Evolutionary conservation across 371 early-diverging fungal genomes (phyloP), one percentile per base, ranked within the genome.

Genomic region (Haplosporangium sp.): DNA sequence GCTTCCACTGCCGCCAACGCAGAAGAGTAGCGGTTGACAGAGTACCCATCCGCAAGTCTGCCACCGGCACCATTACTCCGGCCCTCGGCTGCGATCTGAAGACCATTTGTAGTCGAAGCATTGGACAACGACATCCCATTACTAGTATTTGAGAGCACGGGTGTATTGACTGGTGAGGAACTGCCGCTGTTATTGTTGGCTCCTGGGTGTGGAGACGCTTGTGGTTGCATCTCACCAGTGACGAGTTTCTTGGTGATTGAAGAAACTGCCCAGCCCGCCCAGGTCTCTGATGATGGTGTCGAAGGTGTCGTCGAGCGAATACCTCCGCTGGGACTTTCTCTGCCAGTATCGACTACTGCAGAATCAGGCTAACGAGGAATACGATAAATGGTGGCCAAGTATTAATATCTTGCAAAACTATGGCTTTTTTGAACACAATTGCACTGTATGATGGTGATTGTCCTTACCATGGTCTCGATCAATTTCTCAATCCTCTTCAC

Each of bases 201-300:
- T 36, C 62, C 47, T 40, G 50, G 21, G 9, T 61, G 65, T 29
- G 29, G 2, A 38, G 74, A 69, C 11, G 69, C 20, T 54, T 76
- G 77, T 21, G 79, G 67, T 13, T 77, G 79, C 79, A 77, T 77
- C 9, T 77, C 79, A 7, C 79, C 79, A 6, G 79, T 77, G 36
- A 67, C 79, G 5, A 77, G 62, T 55, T 81, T 82, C 59, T 82
- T 84, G 11, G 83, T 75, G 38, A 93, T 74, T 12, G 93, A 91
- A 7, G 92, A 90, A 7, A 93, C 87, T 0, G 93, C 93, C 94
- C 94, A 93, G 8, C 91, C 91, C 29, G 90, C 88, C 92, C 92
- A 93, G 18, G 84, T 82, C 46, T 85, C 89, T 0, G 87, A 73
- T 20, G 81, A 69, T 16, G 82, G 69, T 0, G 81, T 67, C 9